Conservation (phyloP, 805 yeast genomes). For the Kazachstania bromeliacearum region DNA sequence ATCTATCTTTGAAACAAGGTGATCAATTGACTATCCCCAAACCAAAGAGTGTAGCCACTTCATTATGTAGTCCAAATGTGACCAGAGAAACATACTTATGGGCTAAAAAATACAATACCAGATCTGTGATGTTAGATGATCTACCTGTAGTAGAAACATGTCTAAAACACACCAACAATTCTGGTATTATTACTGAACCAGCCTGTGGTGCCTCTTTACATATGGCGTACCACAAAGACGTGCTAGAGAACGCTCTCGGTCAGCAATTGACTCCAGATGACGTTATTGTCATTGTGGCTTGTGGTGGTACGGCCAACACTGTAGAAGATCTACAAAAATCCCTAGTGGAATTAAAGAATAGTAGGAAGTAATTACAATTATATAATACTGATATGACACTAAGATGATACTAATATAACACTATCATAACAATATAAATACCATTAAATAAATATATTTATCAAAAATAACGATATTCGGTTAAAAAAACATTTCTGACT, state of each 20-base stretch:
- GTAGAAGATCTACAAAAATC: constrained; percentile 18
- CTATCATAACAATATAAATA: no score
- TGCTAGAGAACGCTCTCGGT: constrained; percentile 7
- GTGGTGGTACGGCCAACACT: constrained; percentile 41
- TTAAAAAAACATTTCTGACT: not conserved
- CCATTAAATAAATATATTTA: no score
- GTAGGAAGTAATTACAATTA: no score
- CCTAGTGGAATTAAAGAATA: not conserved
- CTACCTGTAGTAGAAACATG: constrained; percentile 45
- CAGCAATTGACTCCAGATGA: constrained; percentile 27
- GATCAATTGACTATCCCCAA: constrained; percentile 35
- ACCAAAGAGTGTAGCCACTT: constrained; percentile 47
- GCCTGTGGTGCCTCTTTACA: constrained; percentile 66
- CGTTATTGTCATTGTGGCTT: constrained; percentile 44
- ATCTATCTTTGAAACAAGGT: constrained; percentile 38
- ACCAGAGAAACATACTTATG: constrained; percentile 41
- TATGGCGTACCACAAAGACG: constrained; percentile 32
- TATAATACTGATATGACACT: no score
- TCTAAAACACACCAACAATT: constrained; percentile 39
- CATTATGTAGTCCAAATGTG: constrained; percentile 51
- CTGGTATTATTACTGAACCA: constrained; percentile 48
- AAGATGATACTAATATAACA: no score
- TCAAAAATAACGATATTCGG: not conserved
- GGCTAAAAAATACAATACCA: constrained; percentile 30
- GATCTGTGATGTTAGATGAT: constrained; percentile 39